Evolutionary conservation across 306 rosid species (phyloP).

Genomic region (Citrullus amarus): DNA sequence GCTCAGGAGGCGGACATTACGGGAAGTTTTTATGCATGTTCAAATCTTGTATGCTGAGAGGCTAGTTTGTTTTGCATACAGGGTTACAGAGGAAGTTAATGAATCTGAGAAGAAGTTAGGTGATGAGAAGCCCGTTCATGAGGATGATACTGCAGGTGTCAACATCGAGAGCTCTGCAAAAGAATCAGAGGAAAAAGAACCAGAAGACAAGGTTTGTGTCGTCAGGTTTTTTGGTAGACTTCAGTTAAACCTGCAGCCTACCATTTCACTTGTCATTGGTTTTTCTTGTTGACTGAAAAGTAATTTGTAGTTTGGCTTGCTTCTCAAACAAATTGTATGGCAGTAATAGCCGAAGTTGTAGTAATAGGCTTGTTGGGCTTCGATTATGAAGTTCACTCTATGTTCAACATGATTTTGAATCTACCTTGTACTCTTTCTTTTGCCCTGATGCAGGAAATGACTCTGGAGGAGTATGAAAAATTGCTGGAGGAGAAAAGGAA

Average conservation of each 20-base stretch:
- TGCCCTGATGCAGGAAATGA: constrained; percentile 60
- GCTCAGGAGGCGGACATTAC: background rate
- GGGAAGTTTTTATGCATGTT: background rate
- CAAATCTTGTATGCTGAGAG: background rate
- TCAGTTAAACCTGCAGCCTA: background rate
- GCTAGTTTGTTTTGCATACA: constrained; percentile 1
- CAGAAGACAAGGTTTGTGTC: constrained; percentile 57
- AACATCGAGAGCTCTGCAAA: constrained; percentile 43
- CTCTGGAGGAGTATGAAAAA: constrained; percentile 83
- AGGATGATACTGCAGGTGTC: constrained; percentile 40
- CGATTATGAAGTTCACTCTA: background rate
- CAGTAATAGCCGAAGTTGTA: background rate
- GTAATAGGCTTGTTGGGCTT: background rate
- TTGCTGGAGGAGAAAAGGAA: constrained; percentile 77
- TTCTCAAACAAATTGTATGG: background rate
- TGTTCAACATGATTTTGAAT: background rate
- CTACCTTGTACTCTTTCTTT: background rate
- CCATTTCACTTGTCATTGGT: background rate
- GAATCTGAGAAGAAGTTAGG: constrained; percentile 46
- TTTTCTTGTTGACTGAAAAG: background rate
- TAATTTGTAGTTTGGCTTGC: background rate
- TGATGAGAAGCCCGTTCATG: constrained; percentile 66
- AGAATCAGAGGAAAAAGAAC: constrained; percentile 63
- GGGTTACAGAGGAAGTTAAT: constrained; percentile 53
- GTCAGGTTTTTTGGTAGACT: background rate